Evolutionary conservation across 768 basidiomycete species (phyloP).

Genomic region (Lactifluus subvellereus): DNA sequence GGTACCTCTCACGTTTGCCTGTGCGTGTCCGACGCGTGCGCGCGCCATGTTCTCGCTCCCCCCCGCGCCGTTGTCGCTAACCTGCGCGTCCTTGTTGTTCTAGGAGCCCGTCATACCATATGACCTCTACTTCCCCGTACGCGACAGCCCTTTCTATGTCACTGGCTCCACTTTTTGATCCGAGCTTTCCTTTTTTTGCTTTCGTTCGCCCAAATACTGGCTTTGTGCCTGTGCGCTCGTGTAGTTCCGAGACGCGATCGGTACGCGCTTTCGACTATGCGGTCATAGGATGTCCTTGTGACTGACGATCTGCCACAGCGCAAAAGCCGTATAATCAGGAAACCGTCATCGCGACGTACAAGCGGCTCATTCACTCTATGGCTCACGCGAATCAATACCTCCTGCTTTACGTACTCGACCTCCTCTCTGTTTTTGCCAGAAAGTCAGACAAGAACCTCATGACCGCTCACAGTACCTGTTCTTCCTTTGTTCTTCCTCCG

Average conservation of each 20-base stretch:
- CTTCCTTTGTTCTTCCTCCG: no score
- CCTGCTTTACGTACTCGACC: constrained; percentile 93
- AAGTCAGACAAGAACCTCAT: constrained; percentile 92
- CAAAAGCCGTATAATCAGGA: constrained; percentile 64
- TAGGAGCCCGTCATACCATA: constrained; percentile 95
- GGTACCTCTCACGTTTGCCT: constrained; percentile 96
- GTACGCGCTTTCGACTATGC: constrained; percentile 37
- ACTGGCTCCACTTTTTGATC: constrained; percentile 12
- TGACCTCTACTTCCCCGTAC: constrained; percentile 79
- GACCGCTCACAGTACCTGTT: constrained; percentile 81
- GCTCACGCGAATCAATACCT: constrained; percentile 91
- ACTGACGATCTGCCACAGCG: constrained; percentile 37
- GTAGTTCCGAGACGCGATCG: constrained; percentile 75
- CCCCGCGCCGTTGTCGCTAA: constrained; percentile 16
- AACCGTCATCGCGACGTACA: constrained; percentile 73
- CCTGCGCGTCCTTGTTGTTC: constrained; percentile 1
- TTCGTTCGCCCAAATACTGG: neutral
- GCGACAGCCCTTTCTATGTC: constrained; percentile 30
- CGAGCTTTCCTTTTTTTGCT: constrained; percentile 18
- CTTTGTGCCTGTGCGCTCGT: neutral
- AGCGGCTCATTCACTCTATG: constrained; percentile 75
- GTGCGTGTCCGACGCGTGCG: constrained; percentile 43
- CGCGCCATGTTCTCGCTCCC: neutral
- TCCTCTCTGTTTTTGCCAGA: constrained; percentile 89
- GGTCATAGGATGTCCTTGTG: neutral